These are phyloP conservation scores for Papiliotrema terrestris DNA, from an alignment of 1,284 basidiomycete genomes.

Conservation along the genomic window DNA sequence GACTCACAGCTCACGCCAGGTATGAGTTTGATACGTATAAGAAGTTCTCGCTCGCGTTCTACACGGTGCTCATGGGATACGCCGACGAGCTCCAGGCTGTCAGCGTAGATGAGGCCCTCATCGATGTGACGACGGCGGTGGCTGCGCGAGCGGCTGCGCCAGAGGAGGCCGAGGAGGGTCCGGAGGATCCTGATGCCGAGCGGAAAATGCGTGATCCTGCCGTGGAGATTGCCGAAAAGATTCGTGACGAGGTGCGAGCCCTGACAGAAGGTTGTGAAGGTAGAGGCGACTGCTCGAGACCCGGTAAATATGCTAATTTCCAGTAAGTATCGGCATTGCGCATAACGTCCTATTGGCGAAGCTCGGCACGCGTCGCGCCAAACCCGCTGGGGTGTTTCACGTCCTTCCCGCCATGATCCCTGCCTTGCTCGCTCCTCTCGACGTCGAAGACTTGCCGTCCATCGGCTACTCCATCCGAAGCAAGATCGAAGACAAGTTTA, in stretches of 20 bases:
- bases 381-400: conserved; percentile 72
- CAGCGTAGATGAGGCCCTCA: conserved; percentile 90
- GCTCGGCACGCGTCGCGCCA: conserved; percentile 84
- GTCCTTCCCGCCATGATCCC: conserved; percentile 51
- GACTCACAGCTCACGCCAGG: conserved; percentile 19
- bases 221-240: conserved; percentile 71
- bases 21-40: conserved; percentile 67
- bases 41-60: conserved; percentile 76
- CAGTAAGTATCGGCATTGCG: conserved; percentile 86
- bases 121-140: conserved; percentile 76
- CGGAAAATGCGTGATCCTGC: conserved; percentile 52
- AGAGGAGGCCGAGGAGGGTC: conserved; percentile 19
- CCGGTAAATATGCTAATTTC: background rate
- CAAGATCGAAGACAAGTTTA: conserved; percentile 68
- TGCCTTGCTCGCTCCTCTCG: conserved; percentile 66
- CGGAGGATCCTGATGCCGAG: conserved; percentile 23
- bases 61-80: conserved; percentile 82
- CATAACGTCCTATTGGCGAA: conserved; percentile 90
- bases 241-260: conserved; percentile 69
- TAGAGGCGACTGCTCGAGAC: conserved; percentile 39
- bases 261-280: conserved; percentile 77
- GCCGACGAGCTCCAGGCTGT: conserved; percentile 93
- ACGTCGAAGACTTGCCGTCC: conserved; percentile 81
- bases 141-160: conserved; percentile 41
- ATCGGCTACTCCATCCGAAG: conserved; percentile 72